Base-by-base conservation (phyloP, 768 basidiomycete species). In the Tulasnella sp. region DNA sequence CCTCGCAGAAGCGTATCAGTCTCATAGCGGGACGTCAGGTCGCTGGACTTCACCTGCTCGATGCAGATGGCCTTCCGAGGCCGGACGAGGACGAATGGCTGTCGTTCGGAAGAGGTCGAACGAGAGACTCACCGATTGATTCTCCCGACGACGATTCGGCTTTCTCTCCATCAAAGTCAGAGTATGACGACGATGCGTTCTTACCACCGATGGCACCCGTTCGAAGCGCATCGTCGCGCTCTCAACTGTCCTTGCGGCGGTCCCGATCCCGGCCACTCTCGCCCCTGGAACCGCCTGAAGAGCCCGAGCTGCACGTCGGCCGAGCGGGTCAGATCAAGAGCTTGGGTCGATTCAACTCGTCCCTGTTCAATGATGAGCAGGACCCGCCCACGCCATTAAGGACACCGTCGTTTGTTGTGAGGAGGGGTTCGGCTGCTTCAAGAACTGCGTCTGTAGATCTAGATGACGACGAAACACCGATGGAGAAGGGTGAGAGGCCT, bases 21-120 rank as follows among this genome's bases (percentile, higher is more conserved):
- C 51, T 63, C 21, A 50, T 63, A 10, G 61, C 62, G 23, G 62
- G 62, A 15, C 62, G 62, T 9, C 55, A 61, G 15, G 54, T 61
- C 21, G 43, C 53, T 29, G 54, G 54, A 32, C 61, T 56, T 24
- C 26, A 50, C 54, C 34, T 58, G 21, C 54, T 61, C 53, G 29
- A 53, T 43, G 30, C 55, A 32, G 41, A 61, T 26, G 59, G 41
- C 44, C 32, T 54, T 27, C 61, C 59, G 30, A 24, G 56, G 34
- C 23, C 27, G 44, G 34, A 38, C 21, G 24, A 27, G 30, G 44
- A 58, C 24, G 27, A 47, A 26, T 58, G 56, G 56, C 26, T 58
- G 24, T 48, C 47, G 43, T 58, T 58, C 48, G 56, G 56, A 3
- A 50, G 45, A 26, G 44, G 43, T 11, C 19, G 52, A 13, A 26